These are phyloP conservation scores for Salix viminalis DNA, from an alignment of 345 rosid species.

Conservation along the genomic window DNA sequence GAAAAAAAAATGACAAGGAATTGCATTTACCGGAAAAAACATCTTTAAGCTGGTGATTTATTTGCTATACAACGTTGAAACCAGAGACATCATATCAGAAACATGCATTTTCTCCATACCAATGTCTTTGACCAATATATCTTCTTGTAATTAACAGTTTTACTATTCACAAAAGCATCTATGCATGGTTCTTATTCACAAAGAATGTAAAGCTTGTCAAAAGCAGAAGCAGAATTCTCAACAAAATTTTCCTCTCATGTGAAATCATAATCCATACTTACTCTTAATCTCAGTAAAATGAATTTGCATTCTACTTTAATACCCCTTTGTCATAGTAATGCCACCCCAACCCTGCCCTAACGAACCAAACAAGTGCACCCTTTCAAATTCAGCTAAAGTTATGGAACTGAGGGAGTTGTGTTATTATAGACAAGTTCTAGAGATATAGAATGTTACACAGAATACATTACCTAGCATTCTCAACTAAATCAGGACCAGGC, in stretches of 20 bases:
- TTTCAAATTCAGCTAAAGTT: neutral
- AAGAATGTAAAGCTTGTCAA: neutral
- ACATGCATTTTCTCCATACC: neutral
- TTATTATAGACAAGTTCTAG: neutral
- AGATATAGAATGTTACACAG: neutral
- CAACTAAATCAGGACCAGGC: slow-evolving; percentile 32
- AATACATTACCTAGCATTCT: slow-evolving; percentile 42
- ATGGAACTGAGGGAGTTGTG: neutral
- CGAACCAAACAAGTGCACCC: neutral
- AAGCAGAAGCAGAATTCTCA: neutral
- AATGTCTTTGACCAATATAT: neutral
- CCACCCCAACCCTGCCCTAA: neutral
- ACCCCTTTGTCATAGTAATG: neutral
- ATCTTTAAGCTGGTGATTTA: neutral
- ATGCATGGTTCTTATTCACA: neutral
- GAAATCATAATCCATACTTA: neutral
- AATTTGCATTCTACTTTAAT: neutral
- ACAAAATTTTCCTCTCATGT: neutral
- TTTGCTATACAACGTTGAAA: neutral
- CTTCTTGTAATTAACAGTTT: neutral
- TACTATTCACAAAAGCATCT: neutral
- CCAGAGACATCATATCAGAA: neutral
- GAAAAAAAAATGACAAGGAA: neutral
- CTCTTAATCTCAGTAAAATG: neutral
- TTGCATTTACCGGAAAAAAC: neutral